A percentile compares a stretch with the other conserved stretches of the same genome.
These are phyloP conservation scores for Phlebiopsis flavidoalba DNA, from an alignment of 768 basidiomycete species.

Conservation along the genomic window DNA sequence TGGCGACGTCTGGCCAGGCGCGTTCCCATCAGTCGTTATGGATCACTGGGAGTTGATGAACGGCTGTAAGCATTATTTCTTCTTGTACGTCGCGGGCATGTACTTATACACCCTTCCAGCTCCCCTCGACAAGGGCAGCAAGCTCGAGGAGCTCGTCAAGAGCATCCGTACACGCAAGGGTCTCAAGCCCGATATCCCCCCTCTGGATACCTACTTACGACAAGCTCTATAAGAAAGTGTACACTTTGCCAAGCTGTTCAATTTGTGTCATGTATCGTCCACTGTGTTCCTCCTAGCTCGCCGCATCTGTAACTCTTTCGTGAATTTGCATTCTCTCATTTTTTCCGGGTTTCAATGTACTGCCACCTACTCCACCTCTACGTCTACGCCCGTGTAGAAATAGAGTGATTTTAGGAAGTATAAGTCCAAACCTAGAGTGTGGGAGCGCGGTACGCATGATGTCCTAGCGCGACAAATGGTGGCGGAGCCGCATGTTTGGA, in stretches of 20 bases:
- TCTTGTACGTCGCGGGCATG: constrained; percentile 7
- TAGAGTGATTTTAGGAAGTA: background rate
- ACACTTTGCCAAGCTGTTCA: constrained; percentile 19
- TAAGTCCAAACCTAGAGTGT: background rate
- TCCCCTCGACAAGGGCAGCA: constrained; percentile 86
- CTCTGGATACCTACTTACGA: constrained; percentile 91
- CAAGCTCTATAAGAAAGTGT: constrained; percentile 46
- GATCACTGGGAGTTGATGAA: constrained; percentile 89
- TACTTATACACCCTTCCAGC: constrained; percentile 32
- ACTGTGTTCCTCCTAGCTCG: constrained; percentile 13
- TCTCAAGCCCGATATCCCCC: constrained; percentile 91
- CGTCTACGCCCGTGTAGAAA: background rate
- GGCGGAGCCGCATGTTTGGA: background rate
- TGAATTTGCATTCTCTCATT: background rate
- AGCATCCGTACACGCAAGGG: constrained; percentile 89
- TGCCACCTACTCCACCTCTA: background rate
- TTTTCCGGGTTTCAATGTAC: background rate
- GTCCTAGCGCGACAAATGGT: background rate
- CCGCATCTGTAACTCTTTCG: constrained; percentile 13
- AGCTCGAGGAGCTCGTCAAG: constrained; percentile 81
- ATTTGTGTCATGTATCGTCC: constrained; percentile 16
- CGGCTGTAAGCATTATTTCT: constrained; percentile 53
- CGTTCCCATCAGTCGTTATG: constrained; percentile 93
- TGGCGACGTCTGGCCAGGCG: constrained; percentile 92
- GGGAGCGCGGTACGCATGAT: background rate